A percentile compares a stretch with the other conserved stretches of the same genome.
These are phyloP conservation scores for Pedinophyceae sp. DNA, from an alignment of 139 green algal species.

Conservation along the genomic window DNA sequence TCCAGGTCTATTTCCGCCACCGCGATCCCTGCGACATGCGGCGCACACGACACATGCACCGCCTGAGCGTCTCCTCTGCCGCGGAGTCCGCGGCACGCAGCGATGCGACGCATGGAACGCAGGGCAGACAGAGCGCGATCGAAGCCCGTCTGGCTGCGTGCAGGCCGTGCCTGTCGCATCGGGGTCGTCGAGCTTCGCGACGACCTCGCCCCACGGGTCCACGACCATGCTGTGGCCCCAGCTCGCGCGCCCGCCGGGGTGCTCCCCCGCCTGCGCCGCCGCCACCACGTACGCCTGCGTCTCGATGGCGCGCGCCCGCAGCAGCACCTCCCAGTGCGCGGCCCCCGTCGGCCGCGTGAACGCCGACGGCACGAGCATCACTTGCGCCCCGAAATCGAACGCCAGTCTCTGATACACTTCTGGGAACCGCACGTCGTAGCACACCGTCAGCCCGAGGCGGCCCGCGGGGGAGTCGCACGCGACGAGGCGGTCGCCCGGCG, in stretches of 20 bases:
- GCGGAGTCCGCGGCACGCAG: background rate
- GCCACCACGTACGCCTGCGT: constrained; percentile 61
- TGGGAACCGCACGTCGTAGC: constrained; percentile 94
- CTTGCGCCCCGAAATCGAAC: constrained; percentile 44
- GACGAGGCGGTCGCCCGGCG: constrained; percentile 27
- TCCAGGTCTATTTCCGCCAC: constrained; percentile 49
- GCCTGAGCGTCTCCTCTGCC: background rate
- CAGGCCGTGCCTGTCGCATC: constrained; percentile 21
- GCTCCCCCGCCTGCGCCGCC: constrained; percentile 71
- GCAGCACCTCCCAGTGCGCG: constrained; percentile 89
- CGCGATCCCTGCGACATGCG: constrained; percentile 32
- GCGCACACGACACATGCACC: background rate
- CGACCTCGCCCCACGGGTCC: constrained; percentile 78
- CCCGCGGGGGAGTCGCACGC: constrained; percentile 55
- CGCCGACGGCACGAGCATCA: constrained; percentile 53
- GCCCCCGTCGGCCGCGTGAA: constrained; percentile 52
- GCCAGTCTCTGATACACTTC: constrained; percentile 72
- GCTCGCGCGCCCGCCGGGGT: constrained; percentile 77
- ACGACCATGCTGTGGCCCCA: constrained; percentile 60
- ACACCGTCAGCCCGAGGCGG: constrained; percentile 65
- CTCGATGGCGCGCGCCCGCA: constrained; percentile 85
- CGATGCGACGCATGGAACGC: background rate
- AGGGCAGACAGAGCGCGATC: background rate
- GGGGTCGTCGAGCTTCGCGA: constrained; percentile 51
- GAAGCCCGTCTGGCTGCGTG: background rate